Base-by-base conservation (phyloP, 2,329 filamentous ascomycete genomes). In the Aphanocladium album region DNA sequence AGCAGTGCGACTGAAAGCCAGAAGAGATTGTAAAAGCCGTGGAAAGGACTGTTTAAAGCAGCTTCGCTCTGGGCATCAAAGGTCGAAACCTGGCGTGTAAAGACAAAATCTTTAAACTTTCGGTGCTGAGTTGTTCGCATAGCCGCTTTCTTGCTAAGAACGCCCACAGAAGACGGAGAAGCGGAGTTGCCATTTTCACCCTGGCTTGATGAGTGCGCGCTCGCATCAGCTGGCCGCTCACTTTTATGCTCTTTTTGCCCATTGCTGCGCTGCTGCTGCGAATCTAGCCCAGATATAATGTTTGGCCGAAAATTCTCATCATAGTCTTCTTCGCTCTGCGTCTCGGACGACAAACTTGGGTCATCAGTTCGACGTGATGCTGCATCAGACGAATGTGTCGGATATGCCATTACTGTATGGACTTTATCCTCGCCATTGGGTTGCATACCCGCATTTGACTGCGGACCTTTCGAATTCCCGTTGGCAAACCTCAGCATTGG, bases 1-100 rank as follows among this genome's bases (percentile, higher is more conserved):
- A 89, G 81, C 47, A 92, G 71, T 7, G 82, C 80, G 63, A 91
- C 85, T 9, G 81, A 80, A 51, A 91, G 81, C 89, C 90, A 93
- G 71, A 91, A 91, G 0, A 93, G 77, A 0, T 87, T 89, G 68
- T 90, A 92, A 75, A 93, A 93, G 33, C 90, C 90, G 69, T 89
- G 85, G 67, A 92, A 93, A 0, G 87, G 86, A 46, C 86, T 90
- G 52, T 87, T 85, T 3, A 83, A 80, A 2, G 84, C 83, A 1
- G 76, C 76, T 5, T 81, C 79, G 68, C 91, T 92, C 64, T 89
- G 85, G 12, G 87, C 80, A 71, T 93, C 89, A 70, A 93, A 92
- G 0, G 87, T 81, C 6, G 88, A 89, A 67, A 91, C 89, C 63
- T 88, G 86, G 25, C 83, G 79, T 0, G 88, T 91, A 69, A 92